Evolutionary conservation across 225 moss, liverwort and hornwort genomes (phyloP), one percentile per base, ranked within the genome.

Genomic region (Rhytidiadelphus loreus): DNA sequence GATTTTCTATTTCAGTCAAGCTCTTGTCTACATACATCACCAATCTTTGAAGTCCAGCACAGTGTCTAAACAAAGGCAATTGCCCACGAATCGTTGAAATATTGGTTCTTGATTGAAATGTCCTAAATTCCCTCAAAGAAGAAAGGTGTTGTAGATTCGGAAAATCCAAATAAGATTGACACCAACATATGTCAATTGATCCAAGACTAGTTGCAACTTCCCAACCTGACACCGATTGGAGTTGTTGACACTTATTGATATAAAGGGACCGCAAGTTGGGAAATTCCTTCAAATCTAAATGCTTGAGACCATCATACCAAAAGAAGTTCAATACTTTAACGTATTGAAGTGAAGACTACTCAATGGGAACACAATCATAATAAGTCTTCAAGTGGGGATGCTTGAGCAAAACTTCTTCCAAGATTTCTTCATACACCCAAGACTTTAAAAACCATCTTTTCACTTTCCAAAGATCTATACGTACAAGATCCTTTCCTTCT

Each of bases 41-140:
- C 26, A 79, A 79, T 17, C 28, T 79, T 5, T 0, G 28, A 0
- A 79, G 4, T 18, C 55, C 7, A 15, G 10, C 2, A 77, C 37
- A 55, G 16, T 23, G 15, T 6, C 8, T 55, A 0, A 77, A 6
- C 2, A 37, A 24, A 37, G 9, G 37, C 4, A 37, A 24, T 6
- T 37, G 24, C 37, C 9, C 15, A 77, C 3, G 28, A 7, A 16
- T 56, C 0, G 1, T 0, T 24, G 8, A 77, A 22, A 5, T 12
- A 4, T 14, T 23, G 2, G 0, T 24, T 13, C 0, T 1, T 3
- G 0, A 0, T 8, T 14, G 0, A 13, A 0, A 0, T 4, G 50
- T 8, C 0, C 0, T 0, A 16, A 78, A 21, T 16, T 83, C 24
- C 48, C 8, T 83, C 39, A 85, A 59, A 59, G 58, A 72, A 0